A percentile compares a stretch with the other conserved stretches of the same genome.
Conservation (phyloP, 2,329 filamentous ascomycete genomes). For the Diaporthe australafricana region DNA sequence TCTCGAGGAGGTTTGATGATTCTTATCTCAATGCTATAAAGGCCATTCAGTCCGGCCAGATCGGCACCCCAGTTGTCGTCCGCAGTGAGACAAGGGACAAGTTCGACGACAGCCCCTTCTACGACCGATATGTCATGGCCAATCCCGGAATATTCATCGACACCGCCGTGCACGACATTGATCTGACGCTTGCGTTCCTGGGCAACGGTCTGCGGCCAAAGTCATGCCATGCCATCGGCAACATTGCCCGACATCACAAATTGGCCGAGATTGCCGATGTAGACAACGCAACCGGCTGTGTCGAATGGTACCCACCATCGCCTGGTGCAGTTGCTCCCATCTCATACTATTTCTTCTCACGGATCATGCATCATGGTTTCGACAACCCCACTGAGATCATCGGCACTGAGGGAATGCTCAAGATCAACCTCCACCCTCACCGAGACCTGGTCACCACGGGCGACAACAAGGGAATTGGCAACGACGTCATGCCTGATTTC, state of each 20-base stretch:
- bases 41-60: constrained; percentile 63
- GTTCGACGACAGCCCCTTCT: constrained; percentile 73
- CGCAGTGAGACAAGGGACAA: constrained; percentile 77
- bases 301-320: constrained; percentile 68
- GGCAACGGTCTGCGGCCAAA: constrained; percentile 63
- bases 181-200: constrained; percentile 72
- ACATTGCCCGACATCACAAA: constrained; percentile 69
- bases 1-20: constrained; percentile 74
- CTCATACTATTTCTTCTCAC: constrained; percentile 71
- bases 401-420: constrained; percentile 72
- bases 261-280: constrained; percentile 68
- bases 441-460: constrained; percentile 13
- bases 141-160: neutral
- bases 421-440: constrained; percentile 68
- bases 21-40: constrained; percentile 71
- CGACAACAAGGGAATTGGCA: neutral
- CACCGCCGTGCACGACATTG: neutral
- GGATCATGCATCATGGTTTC: constrained; percentile 77
- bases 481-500: constrained; percentile 22
- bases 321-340: constrained; percentile 61
- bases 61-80: constrained; percentile 70
- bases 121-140: constrained; percentile 71
- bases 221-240: constrained; percentile 65
- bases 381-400: constrained; percentile 76
- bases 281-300: constrained; percentile 73